Base-by-base conservation (phyloP, 78 protist species). In the Cavenderia fasciculata region DNA sequence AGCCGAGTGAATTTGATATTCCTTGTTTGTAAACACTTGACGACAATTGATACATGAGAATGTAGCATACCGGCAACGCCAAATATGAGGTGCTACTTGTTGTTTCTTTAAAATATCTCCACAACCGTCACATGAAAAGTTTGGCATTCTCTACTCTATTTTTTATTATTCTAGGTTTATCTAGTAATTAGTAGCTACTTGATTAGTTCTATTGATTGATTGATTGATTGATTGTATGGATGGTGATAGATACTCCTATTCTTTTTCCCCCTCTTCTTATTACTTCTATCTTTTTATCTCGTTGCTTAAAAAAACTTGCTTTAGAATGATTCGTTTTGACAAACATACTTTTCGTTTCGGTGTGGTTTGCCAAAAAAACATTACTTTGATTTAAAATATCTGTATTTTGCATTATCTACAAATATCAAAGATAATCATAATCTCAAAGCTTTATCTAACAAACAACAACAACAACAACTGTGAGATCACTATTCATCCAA, bases 91-190 rank as follows among this genome's bases (percentile, higher is more conserved):
- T 25, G 31, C 5, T 0, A 78, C 36, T 40, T 78, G 72, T 10
- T 27, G 23, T 52, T 78, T 78, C 38, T 65, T 69, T 34, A 78
- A 51, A 27, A 65, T 44, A 34, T 63, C 33, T 5, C 71, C 56
- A 78, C 87, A 78, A 14, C 18, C 25, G 36, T 78, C 87, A 78
- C 87, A 78, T 40, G 87, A 78, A 40, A 78, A 78, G 19, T 52
- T 40, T 27, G 87, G 87, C 87, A 78, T 78, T 65, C n/a, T n/a
- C n/a, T n/a, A n/a, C n/a, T n/a, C n/a, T n/a, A n/a, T n/a, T n/a
- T n/a, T n/a, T n/a, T n/a, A n/a, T n/a, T n/a, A n/a, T n/a, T n/a
- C n/a, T n/a, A n/a, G n/a, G n/a, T n/a, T n/a, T n/a, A n/a, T n/a
- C n/a, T n/a, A n/a, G n/a, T n/a, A n/a, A n/a, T n/a, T n/a, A n/a